A percentile compares a stretch with the other conserved stretches of the same genome.
Conservation (phyloP, 2,329 filamentous ascomycete species). For the Cadophora luteo-olivacea region DNA sequence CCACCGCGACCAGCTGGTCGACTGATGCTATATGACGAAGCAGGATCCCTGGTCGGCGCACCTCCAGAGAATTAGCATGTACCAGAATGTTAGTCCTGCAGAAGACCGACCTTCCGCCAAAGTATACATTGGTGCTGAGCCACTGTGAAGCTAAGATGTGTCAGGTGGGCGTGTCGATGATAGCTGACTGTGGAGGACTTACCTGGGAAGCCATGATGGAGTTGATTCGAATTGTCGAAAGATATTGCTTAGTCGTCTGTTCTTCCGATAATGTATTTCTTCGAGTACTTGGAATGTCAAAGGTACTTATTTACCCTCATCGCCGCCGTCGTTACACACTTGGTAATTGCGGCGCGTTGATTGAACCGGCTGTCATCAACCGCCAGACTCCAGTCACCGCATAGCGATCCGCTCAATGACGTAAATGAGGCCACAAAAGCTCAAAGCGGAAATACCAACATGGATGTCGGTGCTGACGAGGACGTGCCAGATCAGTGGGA, state of each 20-base stretch:
- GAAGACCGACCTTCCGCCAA: background rate
- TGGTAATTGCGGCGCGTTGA: background rate
- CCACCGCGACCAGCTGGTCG: conserved; percentile 44
- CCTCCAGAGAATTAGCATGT: background rate
- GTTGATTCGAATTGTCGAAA: background rate
- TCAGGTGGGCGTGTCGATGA: background rate
- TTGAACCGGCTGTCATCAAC: background rate
- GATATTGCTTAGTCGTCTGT: background rate
- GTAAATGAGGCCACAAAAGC: background rate
- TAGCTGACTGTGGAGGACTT: background rate
- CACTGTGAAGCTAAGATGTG: background rate
- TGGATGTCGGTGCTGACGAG: background rate
- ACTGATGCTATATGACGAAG: conserved; percentile 27
- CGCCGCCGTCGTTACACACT: background rate
- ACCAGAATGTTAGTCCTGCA: no score
- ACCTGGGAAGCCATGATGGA: background rate
- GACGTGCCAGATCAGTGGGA: background rate
- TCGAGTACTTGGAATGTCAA: background rate
- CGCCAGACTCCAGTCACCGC: background rate
- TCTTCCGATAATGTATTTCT: background rate
- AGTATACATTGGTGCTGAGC: background rate
- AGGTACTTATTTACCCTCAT: background rate
- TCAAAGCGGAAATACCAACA: background rate
- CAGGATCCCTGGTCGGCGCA: conserved; percentile 17
- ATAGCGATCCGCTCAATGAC: background rate